Percentiles rank a stretch among this genome's conserved stretches.
Evolutionary conservation across 305 asterid genomes (phyloP).

Genomic region (Andrographis paniculata): DNA sequence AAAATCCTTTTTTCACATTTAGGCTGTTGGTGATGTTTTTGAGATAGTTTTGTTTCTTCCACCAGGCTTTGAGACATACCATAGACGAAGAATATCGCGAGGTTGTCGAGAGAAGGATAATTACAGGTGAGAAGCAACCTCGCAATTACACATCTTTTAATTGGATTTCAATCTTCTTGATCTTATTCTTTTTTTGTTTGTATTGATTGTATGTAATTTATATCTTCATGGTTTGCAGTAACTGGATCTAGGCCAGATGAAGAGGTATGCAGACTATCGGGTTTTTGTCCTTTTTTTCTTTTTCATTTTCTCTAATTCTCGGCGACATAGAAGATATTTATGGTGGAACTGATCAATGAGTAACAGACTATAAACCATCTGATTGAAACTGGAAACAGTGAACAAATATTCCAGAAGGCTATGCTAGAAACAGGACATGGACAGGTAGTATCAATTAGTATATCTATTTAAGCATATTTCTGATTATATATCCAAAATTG

Average conservation of each 20-base stretch:
- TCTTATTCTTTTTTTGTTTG: constrained; percentile 6
- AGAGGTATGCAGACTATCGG: constrained; percentile 95
- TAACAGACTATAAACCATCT: constrained; percentile 71
- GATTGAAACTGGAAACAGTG: constrained; percentile 96
- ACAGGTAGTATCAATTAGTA: constrained; percentile 66
- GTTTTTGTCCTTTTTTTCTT: constrained; percentile 16
- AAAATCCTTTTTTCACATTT: too few relatives aligned
- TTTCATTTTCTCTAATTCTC: constrained; percentile 13
- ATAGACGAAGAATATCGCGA: constrained; percentile 97
- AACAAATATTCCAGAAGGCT: constrained; percentile 91
- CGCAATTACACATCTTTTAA: too few relatives aligned
- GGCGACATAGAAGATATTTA: too few relatives aligned
- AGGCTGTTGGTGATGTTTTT: too few relatives aligned
- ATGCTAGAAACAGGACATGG: constrained; percentile 91
- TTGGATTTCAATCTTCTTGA: too few relatives aligned
- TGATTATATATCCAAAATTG: too few relatives aligned
- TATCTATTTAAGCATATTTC: too few relatives aligned
- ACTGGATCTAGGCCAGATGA: constrained; percentile 93
- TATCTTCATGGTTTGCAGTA: constrained; percentile 38
- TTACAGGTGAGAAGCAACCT: too few relatives aligned
- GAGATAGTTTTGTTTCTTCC: background rate
- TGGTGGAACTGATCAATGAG: constrained; percentile 18
- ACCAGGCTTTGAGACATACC: constrained; percentile 83
- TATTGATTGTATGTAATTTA: constrained; percentile 17
- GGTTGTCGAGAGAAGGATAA: constrained; percentile 96